Conservation (phyloP, 2,329 filamentous ascomycete genomes). For the Ophiostoma piceae region DNA sequence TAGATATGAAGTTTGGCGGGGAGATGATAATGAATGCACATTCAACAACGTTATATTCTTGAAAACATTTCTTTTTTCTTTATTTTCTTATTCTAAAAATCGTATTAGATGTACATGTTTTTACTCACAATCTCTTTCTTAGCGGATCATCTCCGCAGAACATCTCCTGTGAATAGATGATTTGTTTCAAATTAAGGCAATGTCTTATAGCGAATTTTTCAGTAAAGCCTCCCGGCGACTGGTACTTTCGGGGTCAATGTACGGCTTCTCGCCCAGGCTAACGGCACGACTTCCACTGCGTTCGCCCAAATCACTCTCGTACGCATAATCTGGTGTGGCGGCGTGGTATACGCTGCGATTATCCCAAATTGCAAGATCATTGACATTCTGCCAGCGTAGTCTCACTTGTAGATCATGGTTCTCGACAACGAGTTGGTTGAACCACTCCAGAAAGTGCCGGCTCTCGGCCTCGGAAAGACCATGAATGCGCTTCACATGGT, state of each 20-base stretch:
- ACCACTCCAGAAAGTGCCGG: slow-evolving; percentile 46
- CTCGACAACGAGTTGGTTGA: slow-evolving; percentile 38
- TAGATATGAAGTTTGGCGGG: too few relatives aligned
- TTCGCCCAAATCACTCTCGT: slow-evolving; percentile 34
- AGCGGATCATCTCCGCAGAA: too few relatives aligned
- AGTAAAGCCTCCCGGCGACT: background rate
- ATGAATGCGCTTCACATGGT: slow-evolving; percentile 48
- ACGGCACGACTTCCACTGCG: background rate
- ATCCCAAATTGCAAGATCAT: slow-evolving; percentile 54
- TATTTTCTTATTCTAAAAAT: too few relatives aligned
- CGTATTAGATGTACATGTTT: too few relatives aligned
- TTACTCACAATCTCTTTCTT: too few relatives aligned
- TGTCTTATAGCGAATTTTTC: too few relatives aligned
- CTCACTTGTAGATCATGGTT: slow-evolving; percentile 54
- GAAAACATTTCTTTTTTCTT: too few relatives aligned
- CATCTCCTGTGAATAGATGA: too few relatives aligned
- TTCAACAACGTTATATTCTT: too few relatives aligned
- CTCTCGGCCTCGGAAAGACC: slow-evolving; percentile 46
- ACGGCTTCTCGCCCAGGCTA: slow-evolving; percentile 5
- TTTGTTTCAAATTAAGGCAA: too few relatives aligned
- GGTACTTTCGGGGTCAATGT: background rate
- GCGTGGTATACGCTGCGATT: slow-evolving; percentile 51
- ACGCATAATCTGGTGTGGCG: slow-evolving; percentile 40
- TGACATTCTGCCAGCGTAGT: slow-evolving; percentile 40
- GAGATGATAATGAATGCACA: too few relatives aligned